Evolutionary conservation across 129 eudicot species (phyloP).

Genomic region (Flaveria trinervia): DNA sequence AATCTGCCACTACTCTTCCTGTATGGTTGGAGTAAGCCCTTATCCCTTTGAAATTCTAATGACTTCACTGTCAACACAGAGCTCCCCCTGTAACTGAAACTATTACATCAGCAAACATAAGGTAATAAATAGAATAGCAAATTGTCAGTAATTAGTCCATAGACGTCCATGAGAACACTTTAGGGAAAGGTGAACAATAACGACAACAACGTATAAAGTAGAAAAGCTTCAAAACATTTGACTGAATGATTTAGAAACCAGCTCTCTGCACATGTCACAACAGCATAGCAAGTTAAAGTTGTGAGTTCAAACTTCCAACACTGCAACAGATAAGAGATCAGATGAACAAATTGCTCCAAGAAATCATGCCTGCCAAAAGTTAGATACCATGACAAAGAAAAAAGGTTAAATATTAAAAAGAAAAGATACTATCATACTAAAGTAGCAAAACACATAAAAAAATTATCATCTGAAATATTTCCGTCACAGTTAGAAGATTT

Average conservation of each 20-base stretch:
- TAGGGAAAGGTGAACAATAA: background rate
- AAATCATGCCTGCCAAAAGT: conserved; percentile 67
- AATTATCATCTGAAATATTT: background rate
- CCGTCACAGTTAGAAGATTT: background rate
- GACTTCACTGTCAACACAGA: background rate
- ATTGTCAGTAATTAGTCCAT: conserved; percentile 6
- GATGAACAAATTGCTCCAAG: conserved; percentile 57
- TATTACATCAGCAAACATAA: conserved; percentile 22
- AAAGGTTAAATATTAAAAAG: conserved; percentile 30
- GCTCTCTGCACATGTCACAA: conserved; percentile 54
- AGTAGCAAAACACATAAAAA: background rate
- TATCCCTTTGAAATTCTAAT: background rate
- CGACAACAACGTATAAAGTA: too few relatives aligned
- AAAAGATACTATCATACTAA: conserved; percentile 11
- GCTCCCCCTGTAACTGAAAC: conserved; percentile 26
- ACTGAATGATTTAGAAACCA: conserved; percentile 3
- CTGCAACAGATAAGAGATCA: conserved; percentile 48
- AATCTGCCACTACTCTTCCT: conserved; percentile 12
- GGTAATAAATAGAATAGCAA: background rate
- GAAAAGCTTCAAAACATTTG: background rate
- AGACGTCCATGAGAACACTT: background rate
- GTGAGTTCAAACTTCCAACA: conserved; percentile 54
- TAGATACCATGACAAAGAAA: conserved; percentile 39
- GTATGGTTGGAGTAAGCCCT: conserved; percentile 10
- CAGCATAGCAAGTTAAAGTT: conserved; percentile 45